These are phyloP conservation scores for Sporothrix sp. DNA, from an alignment of 2,329 filamentous ascomycete genomes.

Conservation along the genomic window DNA sequence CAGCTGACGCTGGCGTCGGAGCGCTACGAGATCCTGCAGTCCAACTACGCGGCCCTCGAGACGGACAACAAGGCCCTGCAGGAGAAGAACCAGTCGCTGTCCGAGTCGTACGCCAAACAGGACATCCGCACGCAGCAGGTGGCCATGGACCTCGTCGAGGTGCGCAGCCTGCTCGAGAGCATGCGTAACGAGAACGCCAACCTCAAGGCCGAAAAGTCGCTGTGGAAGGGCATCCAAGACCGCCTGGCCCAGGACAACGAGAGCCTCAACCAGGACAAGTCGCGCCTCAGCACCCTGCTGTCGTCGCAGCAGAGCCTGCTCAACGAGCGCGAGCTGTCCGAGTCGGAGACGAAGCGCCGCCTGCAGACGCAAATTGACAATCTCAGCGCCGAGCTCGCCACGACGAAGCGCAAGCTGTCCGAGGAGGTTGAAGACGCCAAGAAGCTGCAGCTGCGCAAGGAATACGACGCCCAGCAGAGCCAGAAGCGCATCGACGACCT, in stretches of 20 bases:
- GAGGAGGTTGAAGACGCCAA: slow-evolving; percentile 77
- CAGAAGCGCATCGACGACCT: slow-evolving; percentile 92
- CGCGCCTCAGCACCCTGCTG: slow-evolving; percentile 71
- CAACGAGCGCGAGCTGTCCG: slow-evolving; percentile 81
- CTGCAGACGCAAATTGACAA: slow-evolving; percentile 68
- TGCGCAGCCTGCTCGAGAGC: slow-evolving; percentile 70
- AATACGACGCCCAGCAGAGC: slow-evolving; percentile 79
- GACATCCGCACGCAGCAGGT: slow-evolving; percentile 86
- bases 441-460: slow-evolving; percentile 72
- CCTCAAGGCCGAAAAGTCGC: slow-evolving; percentile 84
- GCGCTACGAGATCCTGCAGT: slow-evolving; percentile 79
- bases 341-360: slow-evolving; percentile 71
- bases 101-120: slow-evolving; percentile 78
- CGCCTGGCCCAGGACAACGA: slow-evolving; percentile 85
- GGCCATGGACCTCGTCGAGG: slow-evolving; percentile 85
- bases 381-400: slow-evolving; percentile 67
- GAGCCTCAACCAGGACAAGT: slow-evolving; percentile 70
- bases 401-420: slow-evolving; percentile 71
- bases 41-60: slow-evolving; percentile 75
- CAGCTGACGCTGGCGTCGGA: slow-evolving; percentile 75
- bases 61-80: slow-evolving; percentile 79
- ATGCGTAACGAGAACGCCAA: slow-evolving; percentile 86
- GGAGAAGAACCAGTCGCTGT: slow-evolving; percentile 65
- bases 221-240: slow-evolving; percentile 90
- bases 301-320: slow-evolving; percentile 78